Base-by-base conservation (phyloP, 2,329 filamentous ascomycete species). In the Myrmaecium sp. region DNA sequence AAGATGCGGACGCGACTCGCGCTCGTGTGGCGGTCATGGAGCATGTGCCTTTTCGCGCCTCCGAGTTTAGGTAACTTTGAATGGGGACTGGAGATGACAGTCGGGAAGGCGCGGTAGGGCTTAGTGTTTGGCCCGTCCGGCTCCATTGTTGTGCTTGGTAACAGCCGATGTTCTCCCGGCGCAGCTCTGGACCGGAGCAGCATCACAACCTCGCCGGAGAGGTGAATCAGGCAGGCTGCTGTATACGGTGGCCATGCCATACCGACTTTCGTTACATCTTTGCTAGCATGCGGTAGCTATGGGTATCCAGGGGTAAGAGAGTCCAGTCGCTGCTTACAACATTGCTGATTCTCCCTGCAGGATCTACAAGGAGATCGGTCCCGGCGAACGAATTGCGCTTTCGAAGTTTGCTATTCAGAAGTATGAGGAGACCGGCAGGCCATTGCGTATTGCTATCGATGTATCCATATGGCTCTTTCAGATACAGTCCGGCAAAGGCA, bases 381-480 rank as follows among this genome's bases (percentile, higher is more conserved):
- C 73, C 6, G 82, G 83, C 29, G 64, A 77, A 43, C 69, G 84
- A 32, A 62, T 91, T 29, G 76, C 89, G 11, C 64, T 98, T 6
- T 71, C 79, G 17, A 91, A 81, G 44, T 65, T 95, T 26, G 77
- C 84, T 16, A 64, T 83, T 23, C 69, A 83, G 25, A 75, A 80
- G 38, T 68, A 91, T 36, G 69, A 82, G 41, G 53, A 64, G 28
- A 71, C 69, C 7, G 65, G 67, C 14, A 66, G 74, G 2, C 84
- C 84, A 0, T 60, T 95, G 21, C 75, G 84, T 21, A 63, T 98
- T 24, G 89, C 89, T 20, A 78, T 98, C 36, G 89, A 98, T 47
- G 78, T 92, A 39, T 82, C 83, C 3, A 95, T 98, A 45, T 98
- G 89, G 89, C 77, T 93, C 23, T 95, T 93, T 44, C 89, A 98